Conservation (phyloP, 164 flowering plant genomes). For the Akebia trifoliata region DNA sequence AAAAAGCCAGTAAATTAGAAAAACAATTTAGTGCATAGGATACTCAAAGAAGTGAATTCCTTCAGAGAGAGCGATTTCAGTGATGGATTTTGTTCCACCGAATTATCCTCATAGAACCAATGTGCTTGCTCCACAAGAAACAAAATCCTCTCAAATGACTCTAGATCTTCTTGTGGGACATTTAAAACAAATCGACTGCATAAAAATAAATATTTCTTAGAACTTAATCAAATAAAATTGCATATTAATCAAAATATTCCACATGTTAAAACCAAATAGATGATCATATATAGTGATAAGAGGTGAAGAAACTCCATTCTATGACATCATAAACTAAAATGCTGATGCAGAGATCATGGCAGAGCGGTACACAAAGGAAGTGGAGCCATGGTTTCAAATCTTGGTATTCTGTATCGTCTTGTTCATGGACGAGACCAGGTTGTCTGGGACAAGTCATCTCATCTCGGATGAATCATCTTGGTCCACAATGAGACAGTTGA, state of each 20-base stretch:
- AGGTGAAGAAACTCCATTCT: too few relatives aligned
- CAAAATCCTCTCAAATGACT: conserved; percentile 90
- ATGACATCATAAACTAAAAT: too few relatives aligned
- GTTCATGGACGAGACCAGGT: too few relatives aligned
- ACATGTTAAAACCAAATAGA: too few relatives aligned
- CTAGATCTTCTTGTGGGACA: conserved; percentile 91
- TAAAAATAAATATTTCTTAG: background rate
- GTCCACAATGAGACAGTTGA: too few relatives aligned
- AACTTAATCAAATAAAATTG: background rate
- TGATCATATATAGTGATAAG: background rate
- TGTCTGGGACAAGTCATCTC: too few relatives aligned
- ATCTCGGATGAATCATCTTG: too few relatives aligned
- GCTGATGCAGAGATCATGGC: too few relatives aligned
- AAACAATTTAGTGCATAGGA: conserved; percentile 35
- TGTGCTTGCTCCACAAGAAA: conserved; percentile 99
- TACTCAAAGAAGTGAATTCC: conserved; percentile 91
- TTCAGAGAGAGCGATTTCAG: conserved; percentile 80
- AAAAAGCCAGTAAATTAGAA: background rate
- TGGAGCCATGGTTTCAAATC: too few relatives aligned
- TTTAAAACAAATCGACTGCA: conserved; percentile 95
- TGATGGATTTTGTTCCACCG: conserved; percentile 84
- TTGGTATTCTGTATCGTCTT: too few relatives aligned
- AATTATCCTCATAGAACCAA: conserved; percentile 97
- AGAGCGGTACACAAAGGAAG: too few relatives aligned
- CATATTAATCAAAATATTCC: too few relatives aligned